These are phyloP conservation scores for Epichloe elymi DNA, from an alignment of 2,329 filamentous ascomycete species.

Conservation along the genomic window DNA sequence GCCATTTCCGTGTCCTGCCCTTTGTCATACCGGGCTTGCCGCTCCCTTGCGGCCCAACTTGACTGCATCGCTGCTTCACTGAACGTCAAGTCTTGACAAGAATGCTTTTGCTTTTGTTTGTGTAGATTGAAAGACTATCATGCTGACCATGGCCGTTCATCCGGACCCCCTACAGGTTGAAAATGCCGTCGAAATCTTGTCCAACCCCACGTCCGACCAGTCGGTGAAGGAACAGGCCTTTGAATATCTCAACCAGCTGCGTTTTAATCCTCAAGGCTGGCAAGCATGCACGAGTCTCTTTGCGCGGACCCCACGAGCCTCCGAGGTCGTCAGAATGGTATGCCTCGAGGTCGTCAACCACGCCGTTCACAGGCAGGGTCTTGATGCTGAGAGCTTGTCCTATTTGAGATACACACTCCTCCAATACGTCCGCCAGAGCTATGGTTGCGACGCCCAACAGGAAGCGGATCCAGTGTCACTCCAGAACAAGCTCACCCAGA, in stretches of 20 bases:
- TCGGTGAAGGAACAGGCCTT: conserved; percentile 70
- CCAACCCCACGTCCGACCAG: conserved; percentile 64
- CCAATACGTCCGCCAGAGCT: conserved; percentile 66
- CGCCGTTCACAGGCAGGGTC: conserved; percentile 66
- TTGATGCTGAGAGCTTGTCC: conserved; percentile 58
- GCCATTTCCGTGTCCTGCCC: not conserved
- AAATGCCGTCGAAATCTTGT: conserved; percentile 91
- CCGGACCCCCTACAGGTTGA: conserved; percentile 52
- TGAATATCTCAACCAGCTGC: conserved; percentile 66
- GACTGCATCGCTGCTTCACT: not conserved
- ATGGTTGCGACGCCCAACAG: conserved; percentile 46
- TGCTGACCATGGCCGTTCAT: conserved; percentile 1
- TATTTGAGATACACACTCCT: conserved; percentile 73
- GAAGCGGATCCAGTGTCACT: conserved; percentile 60
- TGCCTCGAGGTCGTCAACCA: conserved; percentile 89
- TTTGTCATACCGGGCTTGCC: not conserved
- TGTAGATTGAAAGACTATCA: not conserved
- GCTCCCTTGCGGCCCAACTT: not conserved
- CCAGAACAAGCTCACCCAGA: conserved; percentile 96
- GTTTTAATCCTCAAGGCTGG: conserved; percentile 75
- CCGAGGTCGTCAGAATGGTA: conserved; percentile 78
- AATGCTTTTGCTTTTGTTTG: not conserved
- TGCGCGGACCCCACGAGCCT: conserved; percentile 58
- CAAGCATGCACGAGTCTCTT: conserved; percentile 82
- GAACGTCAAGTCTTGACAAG: not conserved